A percentile compares a stretch with the other conserved stretches of the same genome.
phyloP scores from a whole-genome alignment of 164 flowering plant species.

The Macadamia integrifolia region DNA sequence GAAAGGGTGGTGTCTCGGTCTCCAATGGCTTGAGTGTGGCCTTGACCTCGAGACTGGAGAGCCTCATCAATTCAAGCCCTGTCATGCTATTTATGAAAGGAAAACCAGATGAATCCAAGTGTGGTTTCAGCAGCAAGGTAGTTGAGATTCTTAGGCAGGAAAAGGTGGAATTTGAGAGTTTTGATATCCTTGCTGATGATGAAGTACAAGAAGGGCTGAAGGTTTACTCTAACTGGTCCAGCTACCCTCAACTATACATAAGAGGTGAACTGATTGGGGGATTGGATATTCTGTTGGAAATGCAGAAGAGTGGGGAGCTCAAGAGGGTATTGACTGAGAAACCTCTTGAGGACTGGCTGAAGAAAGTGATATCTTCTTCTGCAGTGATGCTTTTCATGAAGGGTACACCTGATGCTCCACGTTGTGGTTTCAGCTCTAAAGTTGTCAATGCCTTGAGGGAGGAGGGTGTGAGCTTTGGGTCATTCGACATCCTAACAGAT shows the following conservation, averaged over 20 bases:
- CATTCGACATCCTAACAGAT: constrained; percentile 71
- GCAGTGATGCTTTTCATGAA: constrained; percentile 91
- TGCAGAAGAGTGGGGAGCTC: constrained; percentile 94
- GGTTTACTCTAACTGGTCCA: constrained; percentile 91
- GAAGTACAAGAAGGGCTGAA: constrained; percentile 94
- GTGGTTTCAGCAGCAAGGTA: constrained; percentile 89
- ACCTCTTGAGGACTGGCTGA: constrained; percentile 61
- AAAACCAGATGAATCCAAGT: constrained; percentile 75
- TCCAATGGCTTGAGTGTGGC: constrained; percentile 54
- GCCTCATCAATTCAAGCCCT: constrained; percentile 52
- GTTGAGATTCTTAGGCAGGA: constrained; percentile 78
- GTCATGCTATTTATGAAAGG: constrained; percentile 95
- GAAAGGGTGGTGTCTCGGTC: constrained; percentile 45
- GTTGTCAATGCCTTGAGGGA: constrained; percentile 71
- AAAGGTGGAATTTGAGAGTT: constrained; percentile 62
- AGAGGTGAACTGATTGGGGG: constrained; percentile 92
- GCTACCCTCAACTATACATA: constrained; percentile 86
- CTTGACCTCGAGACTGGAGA: constrained; percentile 41
- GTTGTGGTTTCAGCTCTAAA: constrained; percentile 91
- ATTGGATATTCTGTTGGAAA: constrained; percentile 83
- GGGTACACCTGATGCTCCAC: constrained; percentile 85
- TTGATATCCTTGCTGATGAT: constrained; percentile 78
- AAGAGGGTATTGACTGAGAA: constrained; percentile 61
- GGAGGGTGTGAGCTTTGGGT: constrained; percentile 68
- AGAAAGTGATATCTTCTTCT: constrained; percentile 48